Evolutionary conservation across 139 green algal species (phyloP).

Genomic region (Chlorella sorokiniana): DNA sequence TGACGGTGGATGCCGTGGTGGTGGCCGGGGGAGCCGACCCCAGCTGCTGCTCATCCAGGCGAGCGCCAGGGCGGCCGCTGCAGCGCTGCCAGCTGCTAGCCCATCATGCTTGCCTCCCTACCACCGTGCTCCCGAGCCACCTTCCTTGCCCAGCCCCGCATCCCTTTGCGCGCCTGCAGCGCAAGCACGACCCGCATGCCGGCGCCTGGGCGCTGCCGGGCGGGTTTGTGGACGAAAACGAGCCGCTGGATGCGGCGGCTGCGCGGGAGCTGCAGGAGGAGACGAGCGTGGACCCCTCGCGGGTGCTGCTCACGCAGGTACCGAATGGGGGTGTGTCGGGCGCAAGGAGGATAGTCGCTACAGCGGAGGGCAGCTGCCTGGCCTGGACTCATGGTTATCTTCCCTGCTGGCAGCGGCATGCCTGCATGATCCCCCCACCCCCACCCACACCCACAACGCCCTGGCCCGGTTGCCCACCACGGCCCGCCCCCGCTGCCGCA

Average conservation of each 20-base stretch:
- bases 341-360: too few relatives aligned
- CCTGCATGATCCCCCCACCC: too few relatives aligned
- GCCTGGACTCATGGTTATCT: too few relatives aligned
- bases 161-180: background rate
- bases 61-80: background rate
- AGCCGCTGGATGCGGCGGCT: slow-evolving; percentile 76
- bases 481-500: slow-evolving; percentile 32
- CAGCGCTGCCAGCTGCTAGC: background rate
- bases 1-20: slow-evolving; percentile 52
- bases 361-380: too few relatives aligned
- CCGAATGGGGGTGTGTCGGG: too few relatives aligned
- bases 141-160: too few relatives aligned
- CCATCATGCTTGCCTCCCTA: background rate
- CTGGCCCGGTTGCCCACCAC: too few relatives aligned
- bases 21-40: background rate
- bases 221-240: slow-evolving; percentile 87
- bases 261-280: slow-evolving; percentile 87
- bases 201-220: slow-evolving; percentile 84
- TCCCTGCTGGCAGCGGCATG: too few relatives aligned
- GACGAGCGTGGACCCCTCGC: slow-evolving; percentile 60
- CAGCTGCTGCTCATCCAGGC: slow-evolving; percentile 48
- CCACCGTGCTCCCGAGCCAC: too few relatives aligned
- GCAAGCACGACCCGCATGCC: slow-evolving; percentile 42
- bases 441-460: too few relatives aligned
- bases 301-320: slow-evolving; percentile 27